Conservation (phyloP, 495 filamentous ascomycete genomes). For the Cladorrhinum samala region DNA sequence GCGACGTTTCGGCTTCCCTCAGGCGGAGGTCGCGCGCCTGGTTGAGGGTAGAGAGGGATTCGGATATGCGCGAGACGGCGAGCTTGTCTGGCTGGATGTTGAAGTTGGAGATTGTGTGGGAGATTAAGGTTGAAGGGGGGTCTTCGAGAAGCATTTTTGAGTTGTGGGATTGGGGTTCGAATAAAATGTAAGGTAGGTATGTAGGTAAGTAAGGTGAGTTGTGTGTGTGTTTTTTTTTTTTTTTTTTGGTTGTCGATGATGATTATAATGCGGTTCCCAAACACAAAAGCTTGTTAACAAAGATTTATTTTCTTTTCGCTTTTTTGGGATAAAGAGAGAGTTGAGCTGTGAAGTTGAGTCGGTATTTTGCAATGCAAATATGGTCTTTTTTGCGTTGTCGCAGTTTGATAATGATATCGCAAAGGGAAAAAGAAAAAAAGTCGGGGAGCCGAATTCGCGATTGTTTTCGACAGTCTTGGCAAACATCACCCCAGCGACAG, state of each 20-base stretch:
- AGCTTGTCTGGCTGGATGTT: conserved; percentile 83
- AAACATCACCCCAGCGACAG: conserved; percentile 19
- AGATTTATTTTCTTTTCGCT: too few relatives aligned
- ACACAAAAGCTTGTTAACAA: too few relatives aligned
- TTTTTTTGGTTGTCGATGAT: too few relatives aligned
- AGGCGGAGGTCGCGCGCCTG: conserved; percentile 72
- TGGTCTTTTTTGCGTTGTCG: too few relatives aligned
- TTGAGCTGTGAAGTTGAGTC: too few relatives aligned
- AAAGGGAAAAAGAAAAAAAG: neutral
- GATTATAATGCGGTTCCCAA: too few relatives aligned
- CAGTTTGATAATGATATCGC: neutral
- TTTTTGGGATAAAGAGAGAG: too few relatives aligned
- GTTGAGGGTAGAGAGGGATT: conserved; percentile 71
- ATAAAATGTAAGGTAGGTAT: conserved; percentile 1
- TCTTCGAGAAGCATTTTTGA: neutral
- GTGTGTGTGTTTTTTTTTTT: neutral
- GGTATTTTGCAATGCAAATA: too few relatives aligned
- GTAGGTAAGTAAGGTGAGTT: neutral
- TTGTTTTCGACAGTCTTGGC: conserved; percentile 11
- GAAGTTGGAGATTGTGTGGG: conserved; percentile 87
- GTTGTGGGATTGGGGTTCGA: neutral
- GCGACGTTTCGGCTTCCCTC: conserved; percentile 59
- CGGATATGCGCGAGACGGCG: conserved; percentile 78
- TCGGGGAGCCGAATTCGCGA: neutral
- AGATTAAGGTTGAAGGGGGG: conserved; percentile 60